A percentile compares a stretch with the other conserved stretches of the same genome.
Conservation (phyloP, 2,329 filamentous ascomycete species). For the Emydomyces testavorans region DNA sequence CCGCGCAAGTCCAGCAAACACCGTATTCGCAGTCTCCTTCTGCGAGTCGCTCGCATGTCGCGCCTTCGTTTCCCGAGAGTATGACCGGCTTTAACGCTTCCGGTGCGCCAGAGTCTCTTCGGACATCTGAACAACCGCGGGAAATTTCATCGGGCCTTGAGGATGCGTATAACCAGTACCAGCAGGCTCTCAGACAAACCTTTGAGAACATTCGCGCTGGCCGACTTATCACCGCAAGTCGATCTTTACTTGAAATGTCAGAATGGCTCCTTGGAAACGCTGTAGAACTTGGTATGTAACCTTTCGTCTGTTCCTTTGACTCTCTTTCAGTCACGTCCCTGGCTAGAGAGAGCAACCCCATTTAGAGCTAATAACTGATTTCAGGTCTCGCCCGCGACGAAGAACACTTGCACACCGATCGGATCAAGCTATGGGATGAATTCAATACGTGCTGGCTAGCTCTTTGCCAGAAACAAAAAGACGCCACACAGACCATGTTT, state of each 20-base stretch:
- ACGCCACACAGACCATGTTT: conserved; percentile 52
- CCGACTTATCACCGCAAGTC: conserved; percentile 48
- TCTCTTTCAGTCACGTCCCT: conserved; percentile 7
- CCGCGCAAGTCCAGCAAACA: conserved; percentile 49
- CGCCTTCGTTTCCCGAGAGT: conserved; percentile 41
- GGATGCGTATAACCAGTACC: conserved; percentile 56
- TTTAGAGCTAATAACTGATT: conserved; percentile 23
- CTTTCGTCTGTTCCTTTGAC: conserved; percentile 11
- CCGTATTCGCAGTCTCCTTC: conserved; percentile 52
- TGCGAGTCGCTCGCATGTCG: conserved; percentile 39
- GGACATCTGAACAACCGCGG: conserved; percentile 23
- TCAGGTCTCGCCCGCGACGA: conserved; percentile 77
- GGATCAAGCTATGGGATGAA: conserved; percentile 79
- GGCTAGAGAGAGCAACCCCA: conserved; percentile 18
- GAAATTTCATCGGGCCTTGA: conserved; percentile 43
- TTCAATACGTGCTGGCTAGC: conserved; percentile 90
- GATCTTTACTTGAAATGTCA: conserved; percentile 50
- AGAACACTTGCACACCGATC: conserved; percentile 59
- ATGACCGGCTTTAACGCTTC: conserved; percentile 40
- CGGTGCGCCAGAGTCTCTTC: conserved; percentile 29
- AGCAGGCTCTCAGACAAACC: conserved; percentile 47
- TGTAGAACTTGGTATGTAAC: conserved; percentile 51
- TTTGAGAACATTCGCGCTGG: conserved; percentile 60
- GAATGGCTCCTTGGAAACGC: conserved; percentile 57
- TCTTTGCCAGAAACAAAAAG: conserved; percentile 70